A percentile compares a stretch with the other conserved stretches of the same genome.
phyloP scores from a whole-genome alignment of 768 basidiomycete genomes.

The Psilocybe sp. region DNA sequence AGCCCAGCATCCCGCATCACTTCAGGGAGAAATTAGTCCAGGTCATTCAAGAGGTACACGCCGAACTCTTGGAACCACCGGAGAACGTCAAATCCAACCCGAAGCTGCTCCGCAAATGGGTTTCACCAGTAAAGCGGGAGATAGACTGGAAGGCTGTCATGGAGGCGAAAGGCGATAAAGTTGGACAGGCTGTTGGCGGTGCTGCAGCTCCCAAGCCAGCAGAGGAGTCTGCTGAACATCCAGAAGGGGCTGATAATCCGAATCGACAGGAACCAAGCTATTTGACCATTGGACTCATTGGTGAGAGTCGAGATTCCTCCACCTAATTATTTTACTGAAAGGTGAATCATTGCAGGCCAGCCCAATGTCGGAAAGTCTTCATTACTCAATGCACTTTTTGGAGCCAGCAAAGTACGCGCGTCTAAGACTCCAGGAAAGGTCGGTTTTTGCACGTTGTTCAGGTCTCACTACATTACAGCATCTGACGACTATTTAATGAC shows the following conservation, averaged over 20 bases:
- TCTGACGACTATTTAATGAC: neutral
- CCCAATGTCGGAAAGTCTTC: conserved; percentile 97
- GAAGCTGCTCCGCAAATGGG: conserved; percentile 58
- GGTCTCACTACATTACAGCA: neutral
- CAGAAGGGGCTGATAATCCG: conserved; percentile 14
- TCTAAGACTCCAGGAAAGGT: conserved; percentile 89
- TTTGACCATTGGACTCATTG: conserved; percentile 82
- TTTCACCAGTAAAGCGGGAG: conserved; percentile 54
- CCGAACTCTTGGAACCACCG: conserved; percentile 67
- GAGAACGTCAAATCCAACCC: conserved; percentile 47
- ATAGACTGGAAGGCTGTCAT: conserved; percentile 76
- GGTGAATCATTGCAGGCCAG: conserved; percentile 53
- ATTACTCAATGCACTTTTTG: conserved; percentile 88
- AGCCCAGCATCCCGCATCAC: conserved; percentile 66
- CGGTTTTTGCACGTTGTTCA: neutral
- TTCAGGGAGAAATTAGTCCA: conserved; percentile 65
- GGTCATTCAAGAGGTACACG: conserved; percentile 64
- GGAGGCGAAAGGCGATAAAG: conserved; percentile 38
- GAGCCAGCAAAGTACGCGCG: conserved; percentile 70
- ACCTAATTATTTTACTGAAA: neutral
- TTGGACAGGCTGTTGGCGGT: conserved; percentile 43
- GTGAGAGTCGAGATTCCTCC: conserved; percentile 25
- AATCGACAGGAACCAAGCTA: conserved; percentile 45
- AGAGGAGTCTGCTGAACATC: conserved; percentile 20
- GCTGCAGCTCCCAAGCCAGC: conserved; percentile 27